These are phyloP conservation scores for Talaromyces sp. DNA, from an alignment of 2,329 filamentous ascomycete genomes.

Conservation along the genomic window DNA sequence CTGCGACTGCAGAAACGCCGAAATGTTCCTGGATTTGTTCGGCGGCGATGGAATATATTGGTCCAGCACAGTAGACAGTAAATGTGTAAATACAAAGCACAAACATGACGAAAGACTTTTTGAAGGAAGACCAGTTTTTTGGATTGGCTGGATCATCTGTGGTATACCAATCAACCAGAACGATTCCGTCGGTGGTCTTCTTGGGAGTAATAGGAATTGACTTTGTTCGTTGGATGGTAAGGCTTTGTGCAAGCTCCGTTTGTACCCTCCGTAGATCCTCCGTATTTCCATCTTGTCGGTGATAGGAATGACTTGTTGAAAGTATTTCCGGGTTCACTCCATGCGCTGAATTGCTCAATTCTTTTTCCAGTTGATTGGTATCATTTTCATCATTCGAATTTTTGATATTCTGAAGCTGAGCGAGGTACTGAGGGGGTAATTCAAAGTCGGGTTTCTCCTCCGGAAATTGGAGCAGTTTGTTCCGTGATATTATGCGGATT, in stretches of 20 bases:
- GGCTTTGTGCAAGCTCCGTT: too few relatives aligned
- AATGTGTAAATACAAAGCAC: slow-evolving; percentile 4
- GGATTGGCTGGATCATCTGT: slow-evolving; percentile 26
- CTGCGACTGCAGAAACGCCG: slow-evolving; percentile 21
- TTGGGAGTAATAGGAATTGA: slow-evolving; percentile 28
- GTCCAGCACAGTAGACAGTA: neutral
- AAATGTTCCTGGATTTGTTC: neutral
- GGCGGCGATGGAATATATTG: neutral
- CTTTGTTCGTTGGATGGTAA: neutral
- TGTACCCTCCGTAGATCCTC: too few relatives aligned
- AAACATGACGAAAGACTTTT: slow-evolving; percentile 24
- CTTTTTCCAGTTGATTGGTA: neutral
- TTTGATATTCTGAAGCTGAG: neutral
- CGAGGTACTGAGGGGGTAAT: neutral
- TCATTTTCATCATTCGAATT: too few relatives aligned
- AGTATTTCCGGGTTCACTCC: neutral
- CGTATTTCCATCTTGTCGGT: too few relatives aligned
- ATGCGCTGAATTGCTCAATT: neutral
- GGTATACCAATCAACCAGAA: slow-evolving; percentile 36
- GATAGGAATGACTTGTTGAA: too few relatives aligned
- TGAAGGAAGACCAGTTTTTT: slow-evolving; percentile 26
- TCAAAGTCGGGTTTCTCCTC: neutral
- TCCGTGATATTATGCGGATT: neutral
- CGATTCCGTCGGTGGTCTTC: slow-evolving; percentile 37
- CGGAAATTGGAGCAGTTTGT: neutral